These are phyloP conservation scores for Globisporangium perplexum DNA, from an alignment of 352 stramenopile species.

Conservation along the genomic window DNA sequence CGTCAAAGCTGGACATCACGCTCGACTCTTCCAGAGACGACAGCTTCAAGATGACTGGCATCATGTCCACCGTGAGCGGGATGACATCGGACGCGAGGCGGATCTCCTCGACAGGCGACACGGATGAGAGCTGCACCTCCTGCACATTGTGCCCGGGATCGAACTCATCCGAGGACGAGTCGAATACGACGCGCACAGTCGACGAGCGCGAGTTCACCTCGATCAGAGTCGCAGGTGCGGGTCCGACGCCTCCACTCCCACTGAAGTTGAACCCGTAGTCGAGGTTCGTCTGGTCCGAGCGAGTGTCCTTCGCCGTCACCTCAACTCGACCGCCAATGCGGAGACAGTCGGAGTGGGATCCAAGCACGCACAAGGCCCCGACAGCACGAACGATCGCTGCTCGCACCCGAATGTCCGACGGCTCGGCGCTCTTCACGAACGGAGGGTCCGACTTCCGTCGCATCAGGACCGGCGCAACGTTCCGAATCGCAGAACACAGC, in stretches of 20 bases:
- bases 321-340: conserved; percentile 74
- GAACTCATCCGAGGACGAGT: conserved; percentile 55
- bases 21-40: conserved; percentile 67
- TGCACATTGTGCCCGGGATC: conserved; percentile 82
- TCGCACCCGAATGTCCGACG: conserved; percentile 61
- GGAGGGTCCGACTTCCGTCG: conserved; percentile 24
- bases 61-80: conserved; percentile 62
- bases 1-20: conserved; percentile 61
- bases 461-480: conserved; percentile 58
- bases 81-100: conserved; percentile 43
- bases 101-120: conserved; percentile 79
- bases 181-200: conserved; percentile 76
- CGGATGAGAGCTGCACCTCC: conserved; percentile 56
- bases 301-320: conserved; percentile 43
- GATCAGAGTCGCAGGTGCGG: conserved; percentile 67
- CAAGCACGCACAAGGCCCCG: conserved; percentile 74
- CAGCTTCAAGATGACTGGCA: conserved; percentile 80
- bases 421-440: conserved; percentile 1
- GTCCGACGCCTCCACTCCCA: conserved; percentile 17
- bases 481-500: conserved; percentile 66
- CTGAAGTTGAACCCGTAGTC: conserved; percentile 57
- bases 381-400: conserved; percentile 76
- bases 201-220: conserved; percentile 56
- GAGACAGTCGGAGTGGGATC: conserved; percentile 80
- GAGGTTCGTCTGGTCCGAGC: conserved; percentile 19